phyloP scores from a whole-genome alignment of 2,329 filamentous ascomycete genomes.

The Lecanosticta acicola region DNA sequence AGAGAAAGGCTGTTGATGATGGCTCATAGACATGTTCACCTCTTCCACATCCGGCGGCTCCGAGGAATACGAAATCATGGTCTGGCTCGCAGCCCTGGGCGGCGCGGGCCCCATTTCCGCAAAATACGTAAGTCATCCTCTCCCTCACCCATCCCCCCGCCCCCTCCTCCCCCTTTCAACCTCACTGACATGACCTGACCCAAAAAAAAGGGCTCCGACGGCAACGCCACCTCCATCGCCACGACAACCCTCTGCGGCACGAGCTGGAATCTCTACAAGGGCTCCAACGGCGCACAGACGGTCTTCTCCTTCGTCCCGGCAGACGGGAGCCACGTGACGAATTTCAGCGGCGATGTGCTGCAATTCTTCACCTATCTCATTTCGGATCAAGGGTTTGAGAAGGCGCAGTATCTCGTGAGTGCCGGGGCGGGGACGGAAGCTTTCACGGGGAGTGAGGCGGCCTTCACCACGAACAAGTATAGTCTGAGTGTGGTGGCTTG shows the following conservation, averaged over 20 bases:
- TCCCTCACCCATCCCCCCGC: no score
- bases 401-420: slow-evolving; percentile 49
- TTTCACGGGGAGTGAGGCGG: slow-evolving; percentile 17
- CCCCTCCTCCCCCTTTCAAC: no score
- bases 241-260: slow-evolving; percentile 50
- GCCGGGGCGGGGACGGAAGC: slow-evolving; percentile 25
- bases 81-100: slow-evolving; percentile 56
- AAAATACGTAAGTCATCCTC: slow-evolving; percentile 25
- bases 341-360: slow-evolving; percentile 53
- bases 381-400: slow-evolving; percentile 41
- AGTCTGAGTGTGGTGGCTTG: no score
- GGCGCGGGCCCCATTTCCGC: slow-evolving; percentile 56
- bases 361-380: slow-evolving; percentile 55
- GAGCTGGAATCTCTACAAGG: slow-evolving; percentile 55
- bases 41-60: slow-evolving; percentile 41
- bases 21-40: no score
- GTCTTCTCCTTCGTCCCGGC: slow-evolving; percentile 57
- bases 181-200: no score
- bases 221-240: slow-evolving; percentile 40
- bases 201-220: slow-evolving; percentile 31
- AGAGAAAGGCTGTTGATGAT: no score
- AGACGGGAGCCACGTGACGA: slow-evolving; percentile 38
- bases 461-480: slow-evolving; percentile 18
- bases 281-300: slow-evolving; percentile 54
- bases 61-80: slow-evolving; percentile 60